Percentiles rank a stretch among this genome's conserved stretches.
Evolutionary conservation across 73 alveolate genomes (phyloP).

Genomic region (Durusdinium trenchii): DNA sequence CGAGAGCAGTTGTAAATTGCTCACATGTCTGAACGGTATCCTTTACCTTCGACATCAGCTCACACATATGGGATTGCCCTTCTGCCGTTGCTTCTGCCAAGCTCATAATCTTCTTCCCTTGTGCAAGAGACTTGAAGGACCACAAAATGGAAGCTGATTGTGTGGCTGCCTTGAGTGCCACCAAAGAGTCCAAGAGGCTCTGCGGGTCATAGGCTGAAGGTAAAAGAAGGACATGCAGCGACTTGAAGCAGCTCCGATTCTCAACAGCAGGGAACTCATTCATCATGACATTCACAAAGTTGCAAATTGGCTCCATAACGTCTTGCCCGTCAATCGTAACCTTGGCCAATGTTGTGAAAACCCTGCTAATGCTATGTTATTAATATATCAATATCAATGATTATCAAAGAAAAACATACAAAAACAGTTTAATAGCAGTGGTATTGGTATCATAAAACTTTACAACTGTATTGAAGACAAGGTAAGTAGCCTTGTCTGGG

Average conservation of each 20-base stretch:
- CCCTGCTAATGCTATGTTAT: too few relatives aligned
- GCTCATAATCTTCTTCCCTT: neutral
- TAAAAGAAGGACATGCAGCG: neutral
- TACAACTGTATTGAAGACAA: too few relatives aligned
- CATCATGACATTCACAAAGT: neutral
- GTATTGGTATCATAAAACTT: too few relatives aligned
- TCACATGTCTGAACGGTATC: neutral
- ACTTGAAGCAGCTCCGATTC: neutral
- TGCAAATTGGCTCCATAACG: conserved; percentile 6
- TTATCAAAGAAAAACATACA: too few relatives aligned
- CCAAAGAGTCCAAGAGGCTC: neutral
- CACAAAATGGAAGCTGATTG: neutral
- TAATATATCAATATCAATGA: too few relatives aligned
- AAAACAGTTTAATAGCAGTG: too few relatives aligned
- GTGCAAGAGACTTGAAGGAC: neutral
- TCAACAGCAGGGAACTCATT: neutral
- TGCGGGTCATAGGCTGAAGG: neutral
- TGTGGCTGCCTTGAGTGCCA: neutral
- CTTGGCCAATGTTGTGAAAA: too few relatives aligned
- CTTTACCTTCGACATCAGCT: neutral
- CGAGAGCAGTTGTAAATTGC: neutral
- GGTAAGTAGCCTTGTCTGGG: neutral
- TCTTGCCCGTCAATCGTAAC: too few relatives aligned
- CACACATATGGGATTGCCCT: neutral
- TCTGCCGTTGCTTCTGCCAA: neutral